These are phyloP conservation scores for Hygrophorus pudorinus DNA, from an alignment of 768 basidiomycete species.

Conservation along the genomic window DNA sequence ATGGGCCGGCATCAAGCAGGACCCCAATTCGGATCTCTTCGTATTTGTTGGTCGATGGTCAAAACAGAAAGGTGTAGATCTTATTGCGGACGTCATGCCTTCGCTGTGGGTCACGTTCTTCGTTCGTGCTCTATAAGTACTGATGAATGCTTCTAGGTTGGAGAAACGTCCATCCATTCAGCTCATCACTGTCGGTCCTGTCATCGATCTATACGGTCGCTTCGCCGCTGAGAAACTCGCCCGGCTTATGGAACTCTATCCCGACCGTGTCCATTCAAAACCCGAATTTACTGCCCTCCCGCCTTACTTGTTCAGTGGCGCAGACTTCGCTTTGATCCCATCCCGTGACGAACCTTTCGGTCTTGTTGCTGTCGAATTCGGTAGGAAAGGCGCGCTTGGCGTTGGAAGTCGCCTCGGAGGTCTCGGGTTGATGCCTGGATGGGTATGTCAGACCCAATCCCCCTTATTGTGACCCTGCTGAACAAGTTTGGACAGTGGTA, in stretches of 20 bases:
- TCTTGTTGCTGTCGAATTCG: constrained; percentile 92
- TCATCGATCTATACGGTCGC: constrained; percentile 91
- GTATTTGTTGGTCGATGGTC: constrained; percentile 98
- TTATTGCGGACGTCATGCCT: constrained; percentile 95
- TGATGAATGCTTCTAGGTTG: constrained; percentile 35
- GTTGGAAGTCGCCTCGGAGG: constrained; percentile 92
- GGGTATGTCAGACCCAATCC: constrained; percentile 52
- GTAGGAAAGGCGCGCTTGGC: constrained; percentile 91
- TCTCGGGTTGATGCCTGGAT: constrained; percentile 94
- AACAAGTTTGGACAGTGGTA: constrained; percentile 61
- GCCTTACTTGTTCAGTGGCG: constrained; percentile 88
- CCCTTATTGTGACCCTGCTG: constrained; percentile 2
- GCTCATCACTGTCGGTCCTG: constrained; percentile 83
- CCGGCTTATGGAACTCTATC: constrained; percentile 90
- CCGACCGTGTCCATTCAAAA: constrained; percentile 90
- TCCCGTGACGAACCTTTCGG: constrained; percentile 97
- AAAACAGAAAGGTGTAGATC: constrained; percentile 96
- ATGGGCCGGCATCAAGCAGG: constrained; percentile 91
- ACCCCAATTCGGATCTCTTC: constrained; percentile 82
- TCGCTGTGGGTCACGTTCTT: constrained; percentile 45
- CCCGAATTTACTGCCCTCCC: constrained; percentile 93
- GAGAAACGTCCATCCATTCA: constrained; percentile 84
- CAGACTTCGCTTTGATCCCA: constrained; percentile 91
- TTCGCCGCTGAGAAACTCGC: constrained; percentile 93
- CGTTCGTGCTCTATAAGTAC: constrained; percentile 2